These are phyloP conservation scores for Paracorniculantispora psalliotae DNA, from an alignment of 2,329 filamentous ascomycete species.

Conservation along the genomic window DNA sequence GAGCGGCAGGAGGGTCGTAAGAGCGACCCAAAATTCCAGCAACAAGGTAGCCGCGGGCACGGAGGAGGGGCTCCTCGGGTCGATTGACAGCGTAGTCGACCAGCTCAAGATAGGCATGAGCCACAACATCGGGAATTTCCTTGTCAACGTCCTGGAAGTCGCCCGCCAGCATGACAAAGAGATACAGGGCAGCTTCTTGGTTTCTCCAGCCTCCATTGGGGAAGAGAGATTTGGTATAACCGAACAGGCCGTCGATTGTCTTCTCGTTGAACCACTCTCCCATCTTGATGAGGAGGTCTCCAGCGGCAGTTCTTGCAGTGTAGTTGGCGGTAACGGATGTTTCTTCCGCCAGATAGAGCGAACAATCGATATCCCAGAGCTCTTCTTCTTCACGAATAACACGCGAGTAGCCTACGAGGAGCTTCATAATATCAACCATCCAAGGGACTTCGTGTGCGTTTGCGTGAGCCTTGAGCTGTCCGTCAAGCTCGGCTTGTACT, in stretches of 20 bases:
- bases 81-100: slow-evolving; percentile 71
- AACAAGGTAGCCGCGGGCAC: slow-evolving; percentile 81
- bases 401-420: slow-evolving; percentile 79
- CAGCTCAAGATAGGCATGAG: slow-evolving; percentile 71
- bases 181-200: slow-evolving; percentile 77
- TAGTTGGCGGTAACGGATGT: slow-evolving; percentile 94
- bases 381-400: slow-evolving; percentile 91
- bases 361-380: slow-evolving; percentile 94
- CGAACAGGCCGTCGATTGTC: slow-evolving; percentile 72
- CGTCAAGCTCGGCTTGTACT: slow-evolving; percentile 83
- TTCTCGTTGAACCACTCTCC: slow-evolving; percentile 80
- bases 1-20: slow-evolving; percentile 55
- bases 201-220: slow-evolving; percentile 52
- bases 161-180: slow-evolving; percentile 77
- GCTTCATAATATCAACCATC: slow-evolving; percentile 82
- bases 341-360: slow-evolving; percentile 91
- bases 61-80: slow-evolving; percentile 67
- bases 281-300: slow-evolving; percentile 86
- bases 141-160: slow-evolving; percentile 78
- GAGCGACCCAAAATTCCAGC: slow-evolving; percentile 74
- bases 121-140: slow-evolving; percentile 62
- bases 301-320: slow-evolving; percentile 86
- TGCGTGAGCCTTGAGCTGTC: slow-evolving; percentile 61
- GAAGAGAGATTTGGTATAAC: slow-evolving; percentile 72
- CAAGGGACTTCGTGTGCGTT: slow-evolving; percentile 64